These are phyloP conservation scores for Fusarium fracticaudum DNA, from an alignment of 2,329 filamentous ascomycete genomes.

Conservation along the genomic window DNA sequence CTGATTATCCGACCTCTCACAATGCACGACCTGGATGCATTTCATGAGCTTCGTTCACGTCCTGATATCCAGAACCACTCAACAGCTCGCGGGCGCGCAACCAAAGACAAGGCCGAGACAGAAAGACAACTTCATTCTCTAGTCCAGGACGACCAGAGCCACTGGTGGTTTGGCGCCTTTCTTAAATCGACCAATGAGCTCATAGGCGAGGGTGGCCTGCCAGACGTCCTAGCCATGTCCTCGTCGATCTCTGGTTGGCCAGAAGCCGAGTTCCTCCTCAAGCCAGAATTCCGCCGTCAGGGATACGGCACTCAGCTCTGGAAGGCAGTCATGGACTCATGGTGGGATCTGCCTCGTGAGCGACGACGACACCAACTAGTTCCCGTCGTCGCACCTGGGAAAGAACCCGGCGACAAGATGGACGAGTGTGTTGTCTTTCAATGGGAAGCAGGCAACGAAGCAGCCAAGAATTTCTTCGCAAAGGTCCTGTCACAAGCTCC, in stretches of 20 bases:
- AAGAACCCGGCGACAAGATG: slow-evolving; percentile 23
- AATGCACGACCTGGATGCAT: slow-evolving; percentile 24
- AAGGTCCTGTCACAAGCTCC: slow-evolving; percentile 27
- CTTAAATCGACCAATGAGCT: slow-evolving; percentile 25
- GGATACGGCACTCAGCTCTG: slow-evolving; percentile 29
- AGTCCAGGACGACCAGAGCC: slow-evolving; percentile 11
- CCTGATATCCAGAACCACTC: slow-evolving; percentile 11
- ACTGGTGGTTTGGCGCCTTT: slow-evolving; percentile 33
- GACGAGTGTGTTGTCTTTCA: slow-evolving; percentile 22
- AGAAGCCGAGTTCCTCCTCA: slow-evolving; percentile 32
- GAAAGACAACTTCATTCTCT: slow-evolving; percentile 12
- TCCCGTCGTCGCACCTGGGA: neutral
- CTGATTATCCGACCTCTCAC: slow-evolving; percentile 24
- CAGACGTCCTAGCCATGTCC: slow-evolving; percentile 20
- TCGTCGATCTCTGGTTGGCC: slow-evolving; percentile 29
- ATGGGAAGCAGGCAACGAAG: slow-evolving; percentile 25
- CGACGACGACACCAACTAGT: slow-evolving; percentile 20
- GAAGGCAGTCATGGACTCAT: slow-evolving; percentile 24
- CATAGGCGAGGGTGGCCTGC: slow-evolving; percentile 28
- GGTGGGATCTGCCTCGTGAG: slow-evolving; percentile 31
- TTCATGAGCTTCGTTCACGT: slow-evolving; percentile 19
- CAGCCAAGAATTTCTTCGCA: slow-evolving; percentile 17
- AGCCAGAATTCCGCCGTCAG: slow-evolving; percentile 22
- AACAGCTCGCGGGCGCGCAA: slow-evolving; percentile 17
- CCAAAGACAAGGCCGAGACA: slow-evolving; percentile 25